Evolutionary conservation across 495 filamentous ascomycete species (phyloP).

Genomic region (Staphylotrichum longicolle): DNA sequence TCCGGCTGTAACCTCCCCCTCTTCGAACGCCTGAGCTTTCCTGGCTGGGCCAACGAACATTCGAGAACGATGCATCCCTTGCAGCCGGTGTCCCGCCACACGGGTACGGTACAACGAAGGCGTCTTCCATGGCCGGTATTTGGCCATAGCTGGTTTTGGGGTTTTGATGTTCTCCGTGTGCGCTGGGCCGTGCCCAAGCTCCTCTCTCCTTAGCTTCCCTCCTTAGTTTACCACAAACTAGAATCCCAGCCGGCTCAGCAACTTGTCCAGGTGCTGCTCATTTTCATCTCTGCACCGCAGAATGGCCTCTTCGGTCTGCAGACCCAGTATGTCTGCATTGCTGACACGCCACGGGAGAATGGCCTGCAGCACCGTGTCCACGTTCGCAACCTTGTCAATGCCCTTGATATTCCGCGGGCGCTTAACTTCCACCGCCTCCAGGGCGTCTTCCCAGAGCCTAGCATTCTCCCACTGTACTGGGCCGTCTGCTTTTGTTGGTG

Average conservation of each 20-base stretch:
- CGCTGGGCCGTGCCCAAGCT: too few relatives aligned
- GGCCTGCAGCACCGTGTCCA: constrained; percentile 14
- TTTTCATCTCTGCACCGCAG: constrained; percentile 12
- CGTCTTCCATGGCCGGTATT: too few relatives aligned
- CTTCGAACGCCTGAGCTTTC: not conserved
- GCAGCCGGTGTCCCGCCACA: too few relatives aligned
- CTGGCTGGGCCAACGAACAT: not conserved
- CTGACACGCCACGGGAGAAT: constrained; percentile 12
- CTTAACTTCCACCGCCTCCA: constrained; percentile 8
- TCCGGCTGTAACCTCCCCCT: not conserved
- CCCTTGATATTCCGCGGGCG: constrained; percentile 4
- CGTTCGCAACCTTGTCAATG: constrained; percentile 14
- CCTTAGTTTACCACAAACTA: too few relatives aligned
- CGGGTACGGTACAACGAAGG: too few relatives aligned
- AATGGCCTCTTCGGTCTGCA: constrained; percentile 10
- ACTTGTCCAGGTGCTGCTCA: constrained; percentile 18
- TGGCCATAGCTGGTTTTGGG: too few relatives aligned
- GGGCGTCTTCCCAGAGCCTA: constrained; percentile 14
- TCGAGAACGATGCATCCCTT: too few relatives aligned
- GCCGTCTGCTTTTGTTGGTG: not conserved
- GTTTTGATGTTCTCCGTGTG: too few relatives aligned
- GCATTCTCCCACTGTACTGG: constrained; percentile 11
- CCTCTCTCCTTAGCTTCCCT: too few relatives aligned
- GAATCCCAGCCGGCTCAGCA: constrained; percentile 1
- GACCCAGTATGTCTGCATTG: constrained; percentile 5